These are phyloP conservation scores for Coffea humblotiana DNA, from an alignment of 305 asterid genomes.

Conservation along the genomic window DNA sequence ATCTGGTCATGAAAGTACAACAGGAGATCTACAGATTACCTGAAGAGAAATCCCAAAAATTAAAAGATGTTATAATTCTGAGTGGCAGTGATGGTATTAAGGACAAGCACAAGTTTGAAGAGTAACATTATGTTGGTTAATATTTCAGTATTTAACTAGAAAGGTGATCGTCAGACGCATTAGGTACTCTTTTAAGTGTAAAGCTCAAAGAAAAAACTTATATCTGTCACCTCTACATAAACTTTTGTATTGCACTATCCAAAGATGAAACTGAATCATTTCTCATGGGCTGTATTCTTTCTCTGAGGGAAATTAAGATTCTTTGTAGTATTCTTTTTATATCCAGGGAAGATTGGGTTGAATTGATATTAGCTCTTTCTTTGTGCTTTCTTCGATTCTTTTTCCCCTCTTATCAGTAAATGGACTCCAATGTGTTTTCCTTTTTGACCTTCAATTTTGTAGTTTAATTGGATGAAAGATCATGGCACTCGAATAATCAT, in stretches of 20 bases:
- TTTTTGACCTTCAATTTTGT: slow-evolving; percentile 3
- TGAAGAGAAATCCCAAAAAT: neutral
- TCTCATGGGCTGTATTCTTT: neutral
- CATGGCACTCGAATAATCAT: slow-evolving; percentile 84
- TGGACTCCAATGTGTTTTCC: neutral
- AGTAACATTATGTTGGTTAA: neutral
- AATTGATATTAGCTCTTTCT: neutral
- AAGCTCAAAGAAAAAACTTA: neutral
- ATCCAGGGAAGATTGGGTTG: neutral
- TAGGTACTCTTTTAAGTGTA: neutral
- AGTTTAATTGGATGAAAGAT: slow-evolving; percentile 77
- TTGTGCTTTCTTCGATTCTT: neutral
- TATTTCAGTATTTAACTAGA: neutral
- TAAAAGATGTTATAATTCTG: neutral
- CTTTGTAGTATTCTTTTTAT: neutral
- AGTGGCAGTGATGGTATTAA: neutral
- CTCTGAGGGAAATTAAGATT: neutral
- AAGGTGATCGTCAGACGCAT: neutral
- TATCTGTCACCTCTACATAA: neutral
- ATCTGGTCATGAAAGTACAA: neutral
- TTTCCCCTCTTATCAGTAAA: neutral
- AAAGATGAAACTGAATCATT: neutral
- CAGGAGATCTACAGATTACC: neutral
- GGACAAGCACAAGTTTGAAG: neutral
- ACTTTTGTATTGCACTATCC: neutral